phyloP scores from a whole-genome alignment of 768 basidiomycete genomes.

The Phlebiopsis gigantea region DNA sequence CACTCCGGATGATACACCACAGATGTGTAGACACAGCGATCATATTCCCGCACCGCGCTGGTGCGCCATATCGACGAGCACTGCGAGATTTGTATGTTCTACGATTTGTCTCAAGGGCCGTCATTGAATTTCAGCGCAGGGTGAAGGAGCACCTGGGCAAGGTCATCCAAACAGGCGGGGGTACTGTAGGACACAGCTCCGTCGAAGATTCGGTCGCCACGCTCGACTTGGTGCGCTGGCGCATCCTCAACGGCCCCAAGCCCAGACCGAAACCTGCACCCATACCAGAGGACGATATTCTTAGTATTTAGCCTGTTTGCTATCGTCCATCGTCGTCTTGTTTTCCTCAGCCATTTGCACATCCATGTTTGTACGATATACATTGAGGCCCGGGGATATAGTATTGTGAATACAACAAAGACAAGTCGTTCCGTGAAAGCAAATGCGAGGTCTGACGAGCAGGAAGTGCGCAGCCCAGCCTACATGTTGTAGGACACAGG shows the following conservation, averaged over 20 bases:
- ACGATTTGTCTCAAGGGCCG: too few species aligned
- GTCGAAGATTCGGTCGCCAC: conserved; percentile 88
- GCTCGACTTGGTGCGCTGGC: conserved; percentile 83
- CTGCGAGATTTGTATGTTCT: conserved; percentile 69
- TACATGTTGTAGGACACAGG: conserved; percentile 14
- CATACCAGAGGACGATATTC: not conserved
- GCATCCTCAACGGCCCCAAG: conserved; percentile 58
- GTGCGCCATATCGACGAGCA: conserved; percentile 71
- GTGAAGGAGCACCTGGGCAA: conserved; percentile 77
- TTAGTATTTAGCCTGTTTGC: not conserved
- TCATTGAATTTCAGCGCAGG: conserved; percentile 33
- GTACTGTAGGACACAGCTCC: conserved; percentile 79
- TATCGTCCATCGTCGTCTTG: not conserved
- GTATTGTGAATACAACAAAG: not conserved
- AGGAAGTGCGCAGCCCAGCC: not conserved
- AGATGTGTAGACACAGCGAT: conserved; percentile 83
- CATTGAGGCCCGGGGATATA: not conserved
- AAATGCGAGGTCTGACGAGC: not conserved
- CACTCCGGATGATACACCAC: conserved; percentile 82
- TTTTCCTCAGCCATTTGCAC: not conserved
- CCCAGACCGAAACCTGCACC: conserved; percentile 13
- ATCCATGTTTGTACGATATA: not conserved
- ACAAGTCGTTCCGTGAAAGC: not conserved
- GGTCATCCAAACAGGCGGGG: conserved; percentile 77
- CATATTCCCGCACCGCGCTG: conserved; percentile 81